phyloP scores from a whole-genome alignment of 2,329 filamentous ascomycete species.

The Plenodomus tracheiphilus region DNA sequence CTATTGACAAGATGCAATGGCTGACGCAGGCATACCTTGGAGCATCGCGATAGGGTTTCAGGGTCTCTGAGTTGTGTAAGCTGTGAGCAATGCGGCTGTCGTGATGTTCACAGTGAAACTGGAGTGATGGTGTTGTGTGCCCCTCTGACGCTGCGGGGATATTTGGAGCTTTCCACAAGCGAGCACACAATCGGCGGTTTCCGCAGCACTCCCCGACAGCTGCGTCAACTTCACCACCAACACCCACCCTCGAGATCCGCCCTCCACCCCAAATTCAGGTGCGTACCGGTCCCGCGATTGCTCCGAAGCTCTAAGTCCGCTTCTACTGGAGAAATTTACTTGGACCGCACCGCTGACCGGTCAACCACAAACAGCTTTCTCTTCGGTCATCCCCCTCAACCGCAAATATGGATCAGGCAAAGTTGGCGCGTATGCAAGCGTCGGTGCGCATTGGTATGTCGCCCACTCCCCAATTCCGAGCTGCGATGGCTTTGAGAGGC shows the following conservation, averaged over 20 bases:
- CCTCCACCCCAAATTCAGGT: slow-evolving; percentile 33
- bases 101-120: background rate
- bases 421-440: slow-evolving; percentile 51
- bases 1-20: too few relatives aligned
- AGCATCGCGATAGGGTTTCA: too few relatives aligned
- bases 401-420: slow-evolving; percentile 52
- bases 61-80: too few relatives aligned
- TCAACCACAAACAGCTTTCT: slow-evolving; percentile 18
- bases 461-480: background rate
- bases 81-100: background rate
- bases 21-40: too few relatives aligned
- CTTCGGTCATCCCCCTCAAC: slow-evolving; percentile 27
- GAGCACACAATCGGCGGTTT: slow-evolving; percentile 32
- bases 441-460: slow-evolving; percentile 50
- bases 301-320: slow-evolving; percentile 5
- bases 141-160: slow-evolving; percentile 18
- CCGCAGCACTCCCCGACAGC: slow-evolving; percentile 25
- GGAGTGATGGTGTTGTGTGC: background rate
- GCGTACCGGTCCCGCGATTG: slow-evolving; percentile 18
- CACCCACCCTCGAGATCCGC: slow-evolving; percentile 27
- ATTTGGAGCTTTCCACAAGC: slow-evolving; percentile 20
- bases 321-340: slow-evolving; percentile 7
- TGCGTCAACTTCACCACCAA: slow-evolving; percentile 30
- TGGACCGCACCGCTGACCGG: slow-evolving; percentile 19
- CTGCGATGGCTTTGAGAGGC: background rate